Evolutionary conservation across 1,284 basidiomycete species (phyloP).

Genomic region (Fomes fomentarius): DNA sequence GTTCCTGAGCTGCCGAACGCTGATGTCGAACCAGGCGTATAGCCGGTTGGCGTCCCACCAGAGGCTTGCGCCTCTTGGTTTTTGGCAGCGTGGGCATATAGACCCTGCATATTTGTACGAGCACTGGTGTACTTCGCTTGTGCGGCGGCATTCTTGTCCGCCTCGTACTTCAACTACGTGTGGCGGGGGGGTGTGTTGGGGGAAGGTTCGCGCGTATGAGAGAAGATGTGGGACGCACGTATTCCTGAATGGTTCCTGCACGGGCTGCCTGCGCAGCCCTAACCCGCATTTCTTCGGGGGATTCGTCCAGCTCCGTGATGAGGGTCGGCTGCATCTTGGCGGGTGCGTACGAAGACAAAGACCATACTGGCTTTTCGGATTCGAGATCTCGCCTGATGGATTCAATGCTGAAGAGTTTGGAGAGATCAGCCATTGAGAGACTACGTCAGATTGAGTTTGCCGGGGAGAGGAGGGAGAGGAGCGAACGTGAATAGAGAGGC

Average conservation of each 20-base stretch:
- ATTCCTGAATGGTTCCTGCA: constrained; percentile 63
- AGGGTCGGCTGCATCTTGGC: constrained; percentile 78
- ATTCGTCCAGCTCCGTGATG: constrained; percentile 72
- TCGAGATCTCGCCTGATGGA: constrained; percentile 65
- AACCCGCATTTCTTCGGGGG: constrained; percentile 80
- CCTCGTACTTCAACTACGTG: constrained; percentile 58
- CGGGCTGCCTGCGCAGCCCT: constrained; percentile 65
- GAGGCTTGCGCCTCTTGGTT: constrained; percentile 26
- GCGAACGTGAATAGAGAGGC: constrained; percentile 47
- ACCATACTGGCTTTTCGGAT: constrained; percentile 78
- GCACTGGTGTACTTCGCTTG: constrained; percentile 49
- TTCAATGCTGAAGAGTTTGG: constrained; percentile 52
- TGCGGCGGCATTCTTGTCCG: constrained; percentile 43
- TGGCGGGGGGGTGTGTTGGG: constrained; percentile 6
- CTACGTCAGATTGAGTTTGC: constrained; percentile 10
- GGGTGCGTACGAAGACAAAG: constrained; percentile 81
- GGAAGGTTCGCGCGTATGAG: neutral
- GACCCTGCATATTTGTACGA: constrained; percentile 48
- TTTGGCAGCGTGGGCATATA: constrained; percentile 54
- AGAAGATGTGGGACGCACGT: constrained; percentile 54
- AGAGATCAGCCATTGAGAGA: constrained; percentile 17
- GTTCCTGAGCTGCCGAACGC: constrained; percentile 11
- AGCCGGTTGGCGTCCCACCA: constrained; percentile 23
- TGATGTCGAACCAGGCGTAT: constrained; percentile 19
- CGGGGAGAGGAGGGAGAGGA: constrained; percentile 16